Percentiles rank a stretch among this genome's conserved stretches.
Evolutionary conservation across 345 rosid species (phyloP).

Genomic region (Linum trigynum): DNA sequence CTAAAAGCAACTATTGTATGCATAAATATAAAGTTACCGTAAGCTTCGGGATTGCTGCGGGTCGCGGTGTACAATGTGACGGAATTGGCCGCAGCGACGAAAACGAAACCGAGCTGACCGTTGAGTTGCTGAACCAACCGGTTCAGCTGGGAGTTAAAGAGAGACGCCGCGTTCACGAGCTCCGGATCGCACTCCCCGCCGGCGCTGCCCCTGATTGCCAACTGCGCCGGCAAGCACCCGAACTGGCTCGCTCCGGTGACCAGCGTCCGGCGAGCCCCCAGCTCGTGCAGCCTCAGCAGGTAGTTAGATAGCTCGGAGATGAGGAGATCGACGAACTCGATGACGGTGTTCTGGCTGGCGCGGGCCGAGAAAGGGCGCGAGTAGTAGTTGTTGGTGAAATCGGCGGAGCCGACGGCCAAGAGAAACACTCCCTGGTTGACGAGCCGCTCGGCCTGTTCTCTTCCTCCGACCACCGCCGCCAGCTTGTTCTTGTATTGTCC

Average conservation of each 20-base stretch:
- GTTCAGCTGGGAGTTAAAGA: conserved; percentile 16
- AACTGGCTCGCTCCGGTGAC: conserved; percentile 21
- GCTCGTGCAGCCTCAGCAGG: conserved; percentile 19
- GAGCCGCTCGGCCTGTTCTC: conserved; percentile 29
- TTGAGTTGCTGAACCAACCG: conserved; percentile 11
- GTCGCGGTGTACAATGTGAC: background rate
- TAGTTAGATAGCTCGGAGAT: conserved; percentile 54
- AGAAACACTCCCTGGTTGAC: conserved; percentile 44
- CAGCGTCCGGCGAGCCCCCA: conserved; percentile 16
- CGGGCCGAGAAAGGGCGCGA: conserved; percentile 65
- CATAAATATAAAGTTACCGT: conserved; percentile 3
- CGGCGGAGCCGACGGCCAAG: conserved; percentile 65
- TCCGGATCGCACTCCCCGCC: conserved; percentile 11
- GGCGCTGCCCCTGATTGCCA: conserved; percentile 11
- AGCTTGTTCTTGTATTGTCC: conserved; percentile 55
- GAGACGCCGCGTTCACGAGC: conserved; percentile 12
- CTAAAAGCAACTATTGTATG: too few species aligned
- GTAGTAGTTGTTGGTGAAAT: conserved; percentile 70
- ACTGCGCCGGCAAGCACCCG: conserved; percentile 21
- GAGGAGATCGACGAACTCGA: conserved; percentile 41
- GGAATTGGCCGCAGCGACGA: conserved; percentile 18
- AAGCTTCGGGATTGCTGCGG: conserved; percentile 10
- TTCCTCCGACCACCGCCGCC: conserved; percentile 32
- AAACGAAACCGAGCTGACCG: conserved; percentile 4
- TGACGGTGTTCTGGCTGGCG: conserved; percentile 54